Base-by-base conservation (phyloP, 2,329 filamentous ascomycete species). In the Trichoderma sp. region DNA sequence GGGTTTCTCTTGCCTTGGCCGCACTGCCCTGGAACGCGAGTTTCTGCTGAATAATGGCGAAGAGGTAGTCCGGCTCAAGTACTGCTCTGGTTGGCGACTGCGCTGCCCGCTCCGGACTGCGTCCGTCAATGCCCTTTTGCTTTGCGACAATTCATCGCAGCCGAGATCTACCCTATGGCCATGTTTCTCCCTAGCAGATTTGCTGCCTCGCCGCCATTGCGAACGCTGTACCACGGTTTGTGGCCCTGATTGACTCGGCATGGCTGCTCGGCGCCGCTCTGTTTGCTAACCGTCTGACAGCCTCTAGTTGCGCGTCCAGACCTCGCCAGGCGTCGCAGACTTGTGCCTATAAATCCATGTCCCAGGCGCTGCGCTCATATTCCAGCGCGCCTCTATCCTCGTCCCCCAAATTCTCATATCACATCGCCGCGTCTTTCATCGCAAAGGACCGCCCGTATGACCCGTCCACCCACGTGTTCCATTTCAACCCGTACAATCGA, bases 391-490 rank as follows among this genome's bases (percentile, higher is more conserved):
- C 72, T 14, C 70, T 76, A n/a, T 47, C 72, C 21, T 70, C 74
- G 60, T 43, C 74, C 58, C 72, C 79, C 24, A 76, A 74, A 60
- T 87, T 92, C 76, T 87, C 87, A 64, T 94, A 93, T 78, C 86
- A 91, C 72, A 85, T 93, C 70, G 90, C 91, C 35, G 91, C 91
- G 6, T 92, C 92, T 5, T 94, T 91, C 76, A 91, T 90, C 60
- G 91, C 88, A 70, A 95, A 95, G 79, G 87, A 89, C 73, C 86
- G 85, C 56, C 85, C 84, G 37, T 94, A 89, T 81, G 86, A 91
- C 72, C 88, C 91, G 14, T 81, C 86, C n/a, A 85, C 84, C 59
- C 89, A 93, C 80, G 83, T 91, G 68, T 92, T 91, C 79, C 88
- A 90, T 76, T 94, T 93, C 82, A 89, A 91, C 72, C 88, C 88